Percentiles rank a stretch among this genome's conserved stretches.
Conservation (phyloP, 2,329 filamentous ascomycete species). For the Ophiostoma sp. region DNA sequence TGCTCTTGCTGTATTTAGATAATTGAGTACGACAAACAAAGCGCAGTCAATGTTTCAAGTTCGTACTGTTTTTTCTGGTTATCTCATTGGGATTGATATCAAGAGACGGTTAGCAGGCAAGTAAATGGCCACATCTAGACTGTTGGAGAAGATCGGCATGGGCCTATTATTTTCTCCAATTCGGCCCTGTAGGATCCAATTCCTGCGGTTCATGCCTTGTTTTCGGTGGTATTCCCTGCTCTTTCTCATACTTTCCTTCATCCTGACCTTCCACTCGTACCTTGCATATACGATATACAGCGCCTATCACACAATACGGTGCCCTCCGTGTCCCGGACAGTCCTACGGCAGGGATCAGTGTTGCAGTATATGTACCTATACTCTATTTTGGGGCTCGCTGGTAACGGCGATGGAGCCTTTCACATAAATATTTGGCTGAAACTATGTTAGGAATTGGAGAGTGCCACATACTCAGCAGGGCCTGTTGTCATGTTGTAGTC, state of each 20-base stretch:
- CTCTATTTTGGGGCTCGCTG: neutral
- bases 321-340: neutral
- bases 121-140: neutral
- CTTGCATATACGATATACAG: neutral
- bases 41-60: neutral
- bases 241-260: neutral
- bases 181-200: neutral
- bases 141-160: neutral
- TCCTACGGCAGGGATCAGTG: neutral
- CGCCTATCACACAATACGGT: neutral
- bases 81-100: neutral
- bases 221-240: neutral
- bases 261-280: neutral
- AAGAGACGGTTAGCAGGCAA: neutral
- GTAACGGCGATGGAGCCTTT: neutral
- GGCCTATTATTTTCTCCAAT: neutral
- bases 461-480: neutral
- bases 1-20: neutral
- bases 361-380: neutral
- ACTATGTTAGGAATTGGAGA: neutral
- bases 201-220: neutral
- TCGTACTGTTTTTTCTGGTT: neutral
- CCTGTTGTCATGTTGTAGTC: neutral
- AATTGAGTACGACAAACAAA: neutral
- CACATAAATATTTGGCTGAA: neutral